Evolutionary conservation across 1,284 basidiomycete genomes (phyloP).

Genomic region (Sporisorium graminicola): DNA sequence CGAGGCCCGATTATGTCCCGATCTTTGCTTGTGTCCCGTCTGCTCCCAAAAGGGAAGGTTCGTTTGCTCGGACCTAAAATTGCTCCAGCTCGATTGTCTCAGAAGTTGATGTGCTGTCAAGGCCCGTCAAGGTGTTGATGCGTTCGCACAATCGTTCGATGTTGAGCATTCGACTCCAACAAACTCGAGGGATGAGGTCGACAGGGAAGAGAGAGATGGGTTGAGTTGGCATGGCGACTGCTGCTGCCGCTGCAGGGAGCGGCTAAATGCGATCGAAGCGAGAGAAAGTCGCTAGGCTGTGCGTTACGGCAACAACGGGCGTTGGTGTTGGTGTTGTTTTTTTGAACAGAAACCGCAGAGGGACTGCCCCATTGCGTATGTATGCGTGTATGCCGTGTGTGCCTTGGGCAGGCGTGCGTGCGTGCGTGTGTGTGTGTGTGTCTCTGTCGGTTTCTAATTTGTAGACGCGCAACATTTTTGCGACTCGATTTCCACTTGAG

Average conservation of each 20-base stretch:
- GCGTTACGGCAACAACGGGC: no score
- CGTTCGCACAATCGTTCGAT: background rate
- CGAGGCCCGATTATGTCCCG: background rate
- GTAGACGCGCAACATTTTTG: constrained; percentile 4
- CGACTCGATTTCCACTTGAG: background rate
- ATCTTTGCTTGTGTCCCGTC: no score
- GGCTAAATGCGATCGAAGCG: background rate
- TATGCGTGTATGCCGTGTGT: no score
- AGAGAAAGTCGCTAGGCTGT: no score
- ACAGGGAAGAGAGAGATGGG: background rate
- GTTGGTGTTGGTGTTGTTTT: background rate
- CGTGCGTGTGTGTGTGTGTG: constrained; percentile 3
- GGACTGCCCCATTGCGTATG: no score
- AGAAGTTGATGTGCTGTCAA: no score
- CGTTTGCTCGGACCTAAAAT: background rate
- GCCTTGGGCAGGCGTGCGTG: no score
- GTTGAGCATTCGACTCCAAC: background rate
- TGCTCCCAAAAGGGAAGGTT: constrained; percentile 2
- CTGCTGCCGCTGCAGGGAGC: background rate
- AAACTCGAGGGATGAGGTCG: background rate
- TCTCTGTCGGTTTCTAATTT: background rate
- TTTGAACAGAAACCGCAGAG: no score
- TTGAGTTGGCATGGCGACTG: background rate
- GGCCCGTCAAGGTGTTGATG: no score
- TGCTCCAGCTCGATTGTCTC: no score